phyloP scores from a whole-genome alignment of 352 stramenopile species.

The Lagenidium sp. region DNA sequence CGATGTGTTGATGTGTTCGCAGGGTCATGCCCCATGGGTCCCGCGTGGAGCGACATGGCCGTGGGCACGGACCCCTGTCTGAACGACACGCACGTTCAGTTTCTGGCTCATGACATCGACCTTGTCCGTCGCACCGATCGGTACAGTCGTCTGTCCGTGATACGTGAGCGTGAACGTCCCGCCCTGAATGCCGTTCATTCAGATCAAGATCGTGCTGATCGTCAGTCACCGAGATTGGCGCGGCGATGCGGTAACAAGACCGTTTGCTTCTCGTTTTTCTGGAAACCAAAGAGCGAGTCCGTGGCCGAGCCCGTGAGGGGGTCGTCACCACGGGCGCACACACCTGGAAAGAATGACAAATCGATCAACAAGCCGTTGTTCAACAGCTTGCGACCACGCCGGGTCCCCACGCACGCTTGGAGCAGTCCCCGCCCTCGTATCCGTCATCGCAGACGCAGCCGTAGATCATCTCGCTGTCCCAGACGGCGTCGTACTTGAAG shows the following conservation, averaged over 20 bases:
- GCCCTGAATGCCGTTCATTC: slow-evolving; percentile 19
- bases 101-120: slow-evolving; percentile 55
- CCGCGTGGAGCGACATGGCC: slow-evolving; percentile 49
- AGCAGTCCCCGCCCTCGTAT: slow-evolving; percentile 84
- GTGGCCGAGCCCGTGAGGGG: slow-evolving; percentile 56
- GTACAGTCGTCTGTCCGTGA: slow-evolving; percentile 48
- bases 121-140: slow-evolving; percentile 48
- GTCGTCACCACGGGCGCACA: slow-evolving; percentile 53
- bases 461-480: slow-evolving; percentile 86
- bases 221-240: no score
- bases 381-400: neutral
- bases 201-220: no score
- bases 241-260: no score
- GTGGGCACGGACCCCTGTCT: slow-evolving; percentile 46
- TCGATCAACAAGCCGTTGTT: neutral
- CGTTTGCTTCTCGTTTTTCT: slow-evolving; percentile 80
- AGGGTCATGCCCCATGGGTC: slow-evolving; percentile 45
- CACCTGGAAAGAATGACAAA: slow-evolving; percentile 13
- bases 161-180: slow-evolving; percentile 69
- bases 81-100: slow-evolving; percentile 44
- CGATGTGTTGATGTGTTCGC: neutral
- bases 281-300: slow-evolving; percentile 52
- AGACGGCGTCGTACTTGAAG: slow-evolving; percentile 46
- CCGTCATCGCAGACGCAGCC: slow-evolving; percentile 84
- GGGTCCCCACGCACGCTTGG: slow-evolving; percentile 28